Evolutionary conservation across 2,329 filamentous ascomycete species (phyloP), one percentile per base, ranked within the genome.

Genomic region (Aspergillus sojae): DNA sequence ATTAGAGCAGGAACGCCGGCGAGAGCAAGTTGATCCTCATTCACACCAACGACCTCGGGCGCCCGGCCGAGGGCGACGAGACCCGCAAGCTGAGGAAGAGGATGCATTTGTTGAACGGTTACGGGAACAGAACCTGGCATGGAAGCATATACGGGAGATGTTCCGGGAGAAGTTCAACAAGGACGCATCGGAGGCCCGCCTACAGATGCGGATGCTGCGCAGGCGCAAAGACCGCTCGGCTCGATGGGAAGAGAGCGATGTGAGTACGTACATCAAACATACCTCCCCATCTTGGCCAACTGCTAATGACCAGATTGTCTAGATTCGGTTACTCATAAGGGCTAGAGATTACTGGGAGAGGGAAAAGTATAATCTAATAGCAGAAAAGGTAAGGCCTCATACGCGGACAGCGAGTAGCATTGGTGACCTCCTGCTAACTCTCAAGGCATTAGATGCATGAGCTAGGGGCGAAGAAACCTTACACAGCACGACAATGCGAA

Each of bases 141-240:
- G 79, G 79, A 80, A 73, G 60, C 68, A 73, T 11, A 71, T 80
- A 36, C 73, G 77, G 3, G 72, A 75, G 54, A 74, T 71, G 67
- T 79, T 78, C 59, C 73, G 71, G 10, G 71, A 75, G 52, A 70
- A 63, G 23, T 81, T 78, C 65, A 67, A 76, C 23, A 78, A 77
- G 61, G 75, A 79, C 65, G 75, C 74, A 7, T 72, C 75, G 26
- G 74, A 79, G 63, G 77, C 79, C 5, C 71, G 78, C 36, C 69
- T 81, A 62, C 79, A 81, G 68, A 81, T 81, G 79, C 75, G 79
- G 36, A 72, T 79, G 63, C 67, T 73, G 41, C 78, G 79, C 45
- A 67, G 77, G 50, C 74, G 76, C 52, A 76, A 77, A 59, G 71
- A 77, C 58, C 72, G 76, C 30, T 66, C 71, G 53, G 68, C 72